phyloP scores from a whole-genome alignment of 2,329 filamentous ascomycete genomes.

The Beauveria sp. region DNA sequence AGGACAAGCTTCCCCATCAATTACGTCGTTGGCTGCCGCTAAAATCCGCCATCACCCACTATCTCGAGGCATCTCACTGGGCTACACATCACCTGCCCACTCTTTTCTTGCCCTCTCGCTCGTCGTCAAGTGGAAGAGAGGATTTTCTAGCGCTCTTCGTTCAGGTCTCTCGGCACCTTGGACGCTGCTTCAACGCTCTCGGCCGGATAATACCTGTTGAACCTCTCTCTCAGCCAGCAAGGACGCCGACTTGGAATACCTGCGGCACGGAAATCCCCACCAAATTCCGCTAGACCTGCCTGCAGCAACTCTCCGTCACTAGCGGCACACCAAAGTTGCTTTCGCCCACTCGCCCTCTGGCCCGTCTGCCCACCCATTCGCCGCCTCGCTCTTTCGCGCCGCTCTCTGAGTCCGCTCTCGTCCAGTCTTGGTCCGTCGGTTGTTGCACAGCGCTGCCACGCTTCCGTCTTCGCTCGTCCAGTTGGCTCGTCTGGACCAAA shows the following conservation, averaged over 20 bases:
- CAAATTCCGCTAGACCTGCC: background rate
- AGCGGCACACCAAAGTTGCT: constrained; percentile 3
- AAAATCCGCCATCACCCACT: constrained; percentile 9
- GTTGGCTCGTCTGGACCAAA: background rate
- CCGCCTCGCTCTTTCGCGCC: constrained; percentile 10
- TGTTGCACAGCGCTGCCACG: background rate
- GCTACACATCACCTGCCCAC: background rate
- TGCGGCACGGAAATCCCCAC: constrained; percentile 1
- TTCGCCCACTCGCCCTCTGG: background rate
- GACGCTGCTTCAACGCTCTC: background rate
- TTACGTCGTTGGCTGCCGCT: constrained; percentile 11
- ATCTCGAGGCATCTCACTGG: constrained; percentile 11
- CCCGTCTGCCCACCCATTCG: background rate
- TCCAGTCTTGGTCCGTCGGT: background rate
- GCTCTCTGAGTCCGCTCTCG: constrained; percentile 1
- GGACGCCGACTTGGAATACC: background rate
- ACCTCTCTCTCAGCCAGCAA: background rate
- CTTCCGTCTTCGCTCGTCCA: background rate
- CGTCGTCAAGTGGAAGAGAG: background rate
- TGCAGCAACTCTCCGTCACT: constrained; percentile 1
- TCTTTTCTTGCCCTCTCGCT: background rate
- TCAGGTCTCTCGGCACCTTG: background rate
- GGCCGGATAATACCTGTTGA: background rate
- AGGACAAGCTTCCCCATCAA: constrained; percentile 8
- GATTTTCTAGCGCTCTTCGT: background rate